Evolutionary conservation across 2,329 filamentous ascomycete genomes (phyloP).

Genomic region (Fonsecaea monophora): DNA sequence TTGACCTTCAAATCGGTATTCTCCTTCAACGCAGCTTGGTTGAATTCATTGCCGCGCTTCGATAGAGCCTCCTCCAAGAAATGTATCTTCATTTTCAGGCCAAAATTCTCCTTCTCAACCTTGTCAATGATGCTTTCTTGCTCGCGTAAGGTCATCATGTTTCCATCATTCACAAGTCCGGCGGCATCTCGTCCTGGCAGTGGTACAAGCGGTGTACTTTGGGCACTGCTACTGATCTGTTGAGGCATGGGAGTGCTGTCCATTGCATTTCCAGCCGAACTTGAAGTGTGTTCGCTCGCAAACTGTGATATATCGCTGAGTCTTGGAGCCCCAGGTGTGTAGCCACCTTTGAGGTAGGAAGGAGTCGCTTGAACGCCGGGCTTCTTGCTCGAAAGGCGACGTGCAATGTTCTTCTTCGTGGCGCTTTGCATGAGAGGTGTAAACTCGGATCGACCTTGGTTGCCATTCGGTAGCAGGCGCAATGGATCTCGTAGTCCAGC

Average conservation of each 20-base stretch:
- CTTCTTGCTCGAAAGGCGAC: constrained; percentile 67
- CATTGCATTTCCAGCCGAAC: constrained; percentile 65
- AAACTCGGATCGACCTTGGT: constrained; percentile 73
- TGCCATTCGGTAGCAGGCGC: constrained; percentile 71
- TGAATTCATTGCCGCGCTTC: constrained; percentile 87
- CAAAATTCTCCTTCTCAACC: constrained; percentile 98
- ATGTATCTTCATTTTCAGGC: constrained; percentile 94
- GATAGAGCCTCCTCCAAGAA: constrained; percentile 90
- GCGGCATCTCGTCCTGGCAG: constrained; percentile 69
- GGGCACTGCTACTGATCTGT: constrained; percentile 79
- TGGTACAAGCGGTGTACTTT: constrained; percentile 80
- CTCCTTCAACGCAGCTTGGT: constrained; percentile 85
- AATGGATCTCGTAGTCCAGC: constrained; percentile 71
- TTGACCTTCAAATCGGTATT: constrained; percentile 96
- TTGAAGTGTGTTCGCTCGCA: constrained; percentile 68
- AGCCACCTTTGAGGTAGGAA: constrained; percentile 68
- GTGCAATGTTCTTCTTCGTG: constrained; percentile 71
- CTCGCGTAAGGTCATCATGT: constrained; percentile 88
- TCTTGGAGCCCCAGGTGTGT: constrained; percentile 75
- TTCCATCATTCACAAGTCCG: constrained; percentile 79
- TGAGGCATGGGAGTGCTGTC: constrained; percentile 78
- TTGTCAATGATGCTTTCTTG: constrained; percentile 93
- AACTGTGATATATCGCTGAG: constrained; percentile 74
- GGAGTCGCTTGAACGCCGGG: constrained; percentile 69
- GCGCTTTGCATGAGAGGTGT: constrained; percentile 86